Percentiles rank a stretch among this genome's conserved stretches.
Conservation (phyloP, 495 filamentous ascomycete species). For the Neurospora discreta region DNA sequence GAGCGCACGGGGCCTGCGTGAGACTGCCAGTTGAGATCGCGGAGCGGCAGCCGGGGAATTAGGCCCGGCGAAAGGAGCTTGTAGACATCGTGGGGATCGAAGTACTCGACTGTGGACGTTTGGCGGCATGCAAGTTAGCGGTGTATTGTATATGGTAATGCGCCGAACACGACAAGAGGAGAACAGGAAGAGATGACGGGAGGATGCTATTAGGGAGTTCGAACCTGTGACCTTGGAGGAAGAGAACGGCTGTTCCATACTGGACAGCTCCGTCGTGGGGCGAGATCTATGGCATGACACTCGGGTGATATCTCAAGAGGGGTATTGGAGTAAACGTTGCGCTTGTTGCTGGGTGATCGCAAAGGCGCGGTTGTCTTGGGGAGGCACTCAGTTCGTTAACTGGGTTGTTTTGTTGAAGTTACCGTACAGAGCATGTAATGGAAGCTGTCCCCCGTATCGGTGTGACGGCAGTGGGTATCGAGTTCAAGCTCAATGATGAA, state of each 20-base stretch:
- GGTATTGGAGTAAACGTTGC: background rate
- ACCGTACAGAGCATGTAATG: no score
- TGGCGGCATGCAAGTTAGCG: background rate
- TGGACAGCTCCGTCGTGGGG: slow-evolving; percentile 21
- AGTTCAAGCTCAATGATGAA: background rate
- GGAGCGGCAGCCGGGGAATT: slow-evolving; percentile 70
- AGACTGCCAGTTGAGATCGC: slow-evolving; percentile 94
- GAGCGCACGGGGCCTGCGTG: slow-evolving; percentile 80
- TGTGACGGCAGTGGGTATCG: background rate
- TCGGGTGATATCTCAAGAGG: background rate
- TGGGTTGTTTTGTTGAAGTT: background rate
- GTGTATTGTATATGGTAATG: background rate
- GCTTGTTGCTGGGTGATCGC: background rate
- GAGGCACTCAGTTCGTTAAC: background rate
- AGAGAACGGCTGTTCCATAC: slow-evolving; percentile 51
- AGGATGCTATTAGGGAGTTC: slow-evolving; percentile 1
- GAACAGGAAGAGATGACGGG: slow-evolving; percentile 2
- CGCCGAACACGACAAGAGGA: background rate
- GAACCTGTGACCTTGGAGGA: slow-evolving; percentile 65
- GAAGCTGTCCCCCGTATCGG: background rate
- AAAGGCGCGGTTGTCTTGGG: background rate
- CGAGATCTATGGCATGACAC: slow-evolving; percentile 19
- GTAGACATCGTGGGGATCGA: slow-evolving; percentile 81
- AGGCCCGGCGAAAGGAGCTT: slow-evolving; percentile 67
- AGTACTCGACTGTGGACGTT: slow-evolving; percentile 50